Evolutionary conservation across 352 stramenopile genomes (phyloP), one percentile per base, ranked within the genome.

Genomic region (Phytophthora citrophthora): DNA sequence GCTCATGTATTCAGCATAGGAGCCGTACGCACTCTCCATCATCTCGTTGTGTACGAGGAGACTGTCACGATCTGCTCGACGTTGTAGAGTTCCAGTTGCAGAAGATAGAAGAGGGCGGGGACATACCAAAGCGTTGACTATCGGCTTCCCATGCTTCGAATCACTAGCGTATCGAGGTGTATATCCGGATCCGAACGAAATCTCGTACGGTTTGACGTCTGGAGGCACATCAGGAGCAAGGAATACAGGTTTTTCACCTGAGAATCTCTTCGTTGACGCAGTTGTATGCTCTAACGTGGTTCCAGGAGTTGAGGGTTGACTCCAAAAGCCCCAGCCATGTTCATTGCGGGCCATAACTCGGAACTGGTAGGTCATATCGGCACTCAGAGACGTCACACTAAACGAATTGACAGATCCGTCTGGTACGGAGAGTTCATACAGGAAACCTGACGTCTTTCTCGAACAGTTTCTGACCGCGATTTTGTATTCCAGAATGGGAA

Each of bases 281-380:
- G 2, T 52, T 15, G 54, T 43, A n/a, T 56, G 31, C 50, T 60
- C 57, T 8, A 68, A 47, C 4, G 90, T 97, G 5, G 60, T 70
- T 15, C 80, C 68, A 26, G 90, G 83, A 8, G 56, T 38, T 11
- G 84, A 93, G 0, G 88, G 85, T 26, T 89, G 75, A 36, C 81
- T 92, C 61, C 88, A 96, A 23, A 79, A 61, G 11, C 88, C 79
- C 66, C 76, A 88, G 29, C 90, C 88, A 15, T 91, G 59, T 7
- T 54, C 59, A 34, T 92, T 96, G 27, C 81, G 68, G 11, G 81
- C 89, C 10, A 89, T 77, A 2, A 96, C 72, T 5, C 85, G 79
- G 58, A 96, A 96, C 64, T 97, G 89, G 71, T 97, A 97, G 48
- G 81, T 77, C 31, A 88, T 77, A 9, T 83, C 84, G n/a, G 81